phyloP scores from a whole-genome alignment of 805 yeast genomes.

The Clavispora vitiphila region DNA sequence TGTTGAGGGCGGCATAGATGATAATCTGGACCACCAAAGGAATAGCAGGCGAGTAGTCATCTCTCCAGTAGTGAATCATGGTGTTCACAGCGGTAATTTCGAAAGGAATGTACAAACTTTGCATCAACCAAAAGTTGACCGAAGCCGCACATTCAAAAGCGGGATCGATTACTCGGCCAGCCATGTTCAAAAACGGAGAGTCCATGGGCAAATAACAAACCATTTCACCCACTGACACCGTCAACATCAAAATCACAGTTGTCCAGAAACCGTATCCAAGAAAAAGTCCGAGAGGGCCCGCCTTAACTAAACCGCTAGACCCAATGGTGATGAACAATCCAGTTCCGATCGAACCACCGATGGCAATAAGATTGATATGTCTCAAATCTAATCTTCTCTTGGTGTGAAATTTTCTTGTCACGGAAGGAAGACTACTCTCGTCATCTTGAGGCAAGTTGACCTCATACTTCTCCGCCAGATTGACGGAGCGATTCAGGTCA shows the following conservation, averaged over 20 bases:
- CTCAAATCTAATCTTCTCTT: conserved; percentile 19
- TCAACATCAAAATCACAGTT: conserved; percentile 23
- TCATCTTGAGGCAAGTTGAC: conserved; percentile 6
- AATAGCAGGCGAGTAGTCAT: conserved; percentile 45
- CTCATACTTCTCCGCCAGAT: conserved; percentile 7
- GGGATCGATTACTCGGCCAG: conserved; percentile 35
- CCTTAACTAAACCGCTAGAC: conserved; percentile 23
- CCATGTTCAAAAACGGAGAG: conserved; percentile 34
- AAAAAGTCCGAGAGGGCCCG: conserved; percentile 32
- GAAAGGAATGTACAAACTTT: conserved; percentile 30
- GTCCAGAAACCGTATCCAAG: conserved; percentile 31
- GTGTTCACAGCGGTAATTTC: conserved; percentile 39
- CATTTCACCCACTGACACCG: conserved; percentile 36
- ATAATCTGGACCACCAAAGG: conserved; percentile 39
- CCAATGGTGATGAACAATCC: conserved; percentile 35
- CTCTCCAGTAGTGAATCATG: conserved; percentile 50
- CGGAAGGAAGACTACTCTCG: conserved; percentile 2
- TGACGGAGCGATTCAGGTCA: conserved; percentile 1
- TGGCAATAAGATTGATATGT: conserved; percentile 36
- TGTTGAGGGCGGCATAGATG: conserved; percentile 44
- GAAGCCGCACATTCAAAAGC: conserved; percentile 32
- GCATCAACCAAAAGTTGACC: conserved; percentile 38
- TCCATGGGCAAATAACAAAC: conserved; percentile 32
- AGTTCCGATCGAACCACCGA: conserved; percentile 39
- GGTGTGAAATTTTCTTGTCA: conserved; percentile 4